phyloP scores from a whole-genome alignment of 441 rosid species.

The Omphalea diandra region DNA sequence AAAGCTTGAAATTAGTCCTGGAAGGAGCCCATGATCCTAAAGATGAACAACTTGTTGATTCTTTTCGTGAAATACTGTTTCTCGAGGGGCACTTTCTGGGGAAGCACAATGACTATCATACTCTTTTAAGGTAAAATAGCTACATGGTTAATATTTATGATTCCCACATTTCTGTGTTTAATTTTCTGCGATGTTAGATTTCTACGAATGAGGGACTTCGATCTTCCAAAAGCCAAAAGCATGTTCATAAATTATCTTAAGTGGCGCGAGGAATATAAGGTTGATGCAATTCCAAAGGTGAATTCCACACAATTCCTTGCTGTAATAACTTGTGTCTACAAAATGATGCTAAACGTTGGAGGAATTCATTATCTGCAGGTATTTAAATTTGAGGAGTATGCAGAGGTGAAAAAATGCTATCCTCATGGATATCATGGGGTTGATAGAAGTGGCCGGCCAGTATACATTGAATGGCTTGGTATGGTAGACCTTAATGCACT shows the following conservation, averaged over 20 bases:
- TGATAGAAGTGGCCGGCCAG: slow-evolving; percentile 55
- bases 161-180: not conserved
- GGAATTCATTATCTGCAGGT: slow-evolving; percentile 37
- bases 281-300: slow-evolving; percentile 51
- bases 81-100: slow-evolving; percentile 38
- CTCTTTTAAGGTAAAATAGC: slow-evolving; percentile 44
- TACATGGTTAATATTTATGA: not conserved
- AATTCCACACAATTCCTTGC: not conserved
- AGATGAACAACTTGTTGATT: slow-evolving; percentile 43
- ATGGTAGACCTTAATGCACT: slow-evolving; percentile 49
- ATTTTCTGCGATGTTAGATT: slow-evolving; percentile 32
- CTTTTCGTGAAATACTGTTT: slow-evolving; percentile 45
- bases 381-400: slow-evolving; percentile 42
- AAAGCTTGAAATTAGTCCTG: slow-evolving; percentile 36
- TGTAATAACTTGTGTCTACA: not conserved
- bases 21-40: slow-evolving; percentile 51
- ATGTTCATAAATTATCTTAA: slow-evolving; percentile 44
- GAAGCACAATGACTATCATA: slow-evolving; percentile 52
- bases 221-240: slow-evolving; percentile 49
- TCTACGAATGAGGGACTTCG: slow-evolving; percentile 55
- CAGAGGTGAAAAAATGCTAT: slow-evolving; percentile 51
- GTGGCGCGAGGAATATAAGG: slow-evolving; percentile 49
- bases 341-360: too few species aligned
- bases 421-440: slow-evolving; percentile 68
- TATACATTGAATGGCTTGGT: slow-evolving; percentile 61